Conservation (phyloP, 1,139 yeast species). For the Hyphopichia khmerensis region DNA sequence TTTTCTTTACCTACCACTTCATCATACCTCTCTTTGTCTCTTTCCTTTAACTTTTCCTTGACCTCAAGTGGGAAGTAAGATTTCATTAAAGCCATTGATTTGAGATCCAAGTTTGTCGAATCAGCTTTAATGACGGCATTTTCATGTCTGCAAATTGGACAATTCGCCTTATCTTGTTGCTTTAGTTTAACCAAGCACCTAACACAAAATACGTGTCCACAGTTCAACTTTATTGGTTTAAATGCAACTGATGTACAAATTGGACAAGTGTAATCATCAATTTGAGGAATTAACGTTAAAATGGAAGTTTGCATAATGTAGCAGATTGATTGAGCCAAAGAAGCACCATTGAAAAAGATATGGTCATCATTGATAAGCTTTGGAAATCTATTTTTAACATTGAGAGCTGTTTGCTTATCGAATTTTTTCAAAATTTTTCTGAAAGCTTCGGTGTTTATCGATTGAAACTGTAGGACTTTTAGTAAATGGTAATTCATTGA, state of each 20-base stretch:
- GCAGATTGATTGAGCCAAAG: constrained; percentile 57
- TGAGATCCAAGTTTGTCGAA: constrained; percentile 57
- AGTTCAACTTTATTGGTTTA: constrained; percentile 63
- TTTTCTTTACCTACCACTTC: constrained; percentile 20
- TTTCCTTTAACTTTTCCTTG: constrained; percentile 57
- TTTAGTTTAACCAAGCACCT: constrained; percentile 69
- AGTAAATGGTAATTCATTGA: constrained; percentile 54
- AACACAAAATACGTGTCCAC: constrained; percentile 71
- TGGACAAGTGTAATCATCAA: constrained; percentile 75
- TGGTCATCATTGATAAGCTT: constrained; percentile 46
- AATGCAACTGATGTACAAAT: constrained; percentile 68
- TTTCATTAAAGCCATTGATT: constrained; percentile 53
- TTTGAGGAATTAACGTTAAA: constrained; percentile 61
- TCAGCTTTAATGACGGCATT: constrained; percentile 59
- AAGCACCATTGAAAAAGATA: constrained; percentile 43
- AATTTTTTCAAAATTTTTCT: constrained; percentile 70
- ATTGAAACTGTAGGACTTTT: constrained; percentile 60
- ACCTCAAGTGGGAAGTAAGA: constrained; percentile 66
- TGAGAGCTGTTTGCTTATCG: constrained; percentile 66
- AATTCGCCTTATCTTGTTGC: constrained; percentile 53
- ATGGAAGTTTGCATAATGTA: constrained; percentile 54
- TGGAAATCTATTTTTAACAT: constrained; percentile 48
- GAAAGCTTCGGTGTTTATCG: constrained; percentile 62
- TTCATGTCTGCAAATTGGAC: constrained; percentile 64
- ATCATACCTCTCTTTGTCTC: constrained; percentile 52